Base-by-base conservation (phyloP, 768 basidiomycete genomes). In the Lepiota subincarnata region DNA sequence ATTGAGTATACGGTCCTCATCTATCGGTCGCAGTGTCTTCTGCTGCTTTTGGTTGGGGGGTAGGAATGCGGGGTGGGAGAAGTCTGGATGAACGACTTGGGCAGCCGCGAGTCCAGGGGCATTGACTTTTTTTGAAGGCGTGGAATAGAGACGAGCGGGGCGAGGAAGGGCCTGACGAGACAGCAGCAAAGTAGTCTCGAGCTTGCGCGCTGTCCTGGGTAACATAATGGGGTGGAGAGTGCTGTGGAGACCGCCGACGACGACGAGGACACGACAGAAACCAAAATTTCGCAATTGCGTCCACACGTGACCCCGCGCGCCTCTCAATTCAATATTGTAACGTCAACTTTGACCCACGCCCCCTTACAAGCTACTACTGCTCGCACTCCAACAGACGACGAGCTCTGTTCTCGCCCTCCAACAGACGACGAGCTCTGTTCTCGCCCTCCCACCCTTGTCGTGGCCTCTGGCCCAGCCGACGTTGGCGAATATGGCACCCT, bases 121-220 rank as follows among this genome's bases (percentile, higher is more conserved):
- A 62, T 74, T 74, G 45, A 65, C 68, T 55, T 61, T 73, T 71
- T 79, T 81, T 48, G 86, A 75, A 12, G 85, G 83, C 0, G 86
- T 76, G 14, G 87, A 86, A 66, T 85, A 87, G 41, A 85, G 75
- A 58, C 86, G 81, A 38, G 83, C 82, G 48, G 86, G 84, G 45
- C 86, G 79, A 19, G 83, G 84, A 53, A 88, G 81, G 59, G 73
- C 63, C 66, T 87, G 84, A 22, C 86, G 76, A 64, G 86, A 86
- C 71, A 77, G 79, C 78, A 82, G 55, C 61, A 70, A 74, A 74
- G 73, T 68, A 57, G 72, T 70, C 73, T 74, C 73, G 0, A 74
- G 65, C 60, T 66, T 64, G 24, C 60, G 63, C 13, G 70, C 70
- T 50, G 71, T 65, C 61, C 76, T 58, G 20, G 72, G 64, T 48